Conservation (phyloP, 768 basidiomycete species). For the Crepidotus variabilis region DNA sequence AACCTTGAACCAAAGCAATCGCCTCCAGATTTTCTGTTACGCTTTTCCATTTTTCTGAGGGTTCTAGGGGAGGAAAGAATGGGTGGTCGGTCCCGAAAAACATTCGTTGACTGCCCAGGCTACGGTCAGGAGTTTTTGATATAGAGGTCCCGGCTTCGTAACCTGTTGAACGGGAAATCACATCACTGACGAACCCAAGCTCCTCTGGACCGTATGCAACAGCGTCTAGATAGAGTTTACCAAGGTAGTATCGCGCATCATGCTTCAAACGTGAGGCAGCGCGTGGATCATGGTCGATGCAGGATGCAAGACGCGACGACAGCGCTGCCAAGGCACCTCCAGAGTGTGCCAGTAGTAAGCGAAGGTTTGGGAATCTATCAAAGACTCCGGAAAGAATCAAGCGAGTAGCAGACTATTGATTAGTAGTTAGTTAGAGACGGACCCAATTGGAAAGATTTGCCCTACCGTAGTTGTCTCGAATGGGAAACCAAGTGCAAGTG, state of each 20-base stretch:
- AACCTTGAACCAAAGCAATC: slow-evolving; percentile 62
- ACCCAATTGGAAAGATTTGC: not conserved
- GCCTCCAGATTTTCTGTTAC: slow-evolving; percentile 85
- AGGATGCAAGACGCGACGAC: slow-evolving; percentile 81
- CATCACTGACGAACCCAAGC: slow-evolving; percentile 71
- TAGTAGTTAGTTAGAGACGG: not conserved
- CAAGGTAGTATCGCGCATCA: slow-evolving; percentile 82
- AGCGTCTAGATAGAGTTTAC: slow-evolving; percentile 78
- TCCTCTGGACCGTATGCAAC: slow-evolving; percentile 90
- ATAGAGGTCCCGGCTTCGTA: slow-evolving; percentile 36
- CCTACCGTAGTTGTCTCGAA: slow-evolving; percentile 86
- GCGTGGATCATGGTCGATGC: slow-evolving; percentile 81
- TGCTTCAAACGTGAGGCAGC: slow-evolving; percentile 72
- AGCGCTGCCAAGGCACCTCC: slow-evolving; percentile 82
- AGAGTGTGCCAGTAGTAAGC: slow-evolving; percentile 81
- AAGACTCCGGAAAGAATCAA: slow-evolving; percentile 78
- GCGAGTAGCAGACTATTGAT: slow-evolving; percentile 60
- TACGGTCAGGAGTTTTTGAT: slow-evolving; percentile 30
- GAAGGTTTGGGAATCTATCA: slow-evolving; percentile 73
- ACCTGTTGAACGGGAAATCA: slow-evolving; percentile 54
- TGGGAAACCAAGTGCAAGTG: slow-evolving; percentile 84
- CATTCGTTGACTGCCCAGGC: slow-evolving; percentile 54
- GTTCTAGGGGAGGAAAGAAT: slow-evolving; percentile 80
- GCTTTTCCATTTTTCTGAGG: slow-evolving; percentile 74
- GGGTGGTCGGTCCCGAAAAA: slow-evolving; percentile 89